A percentile compares a stretch with the other conserved stretches of the same genome.
phyloP scores from a whole-genome alignment of 352 stramenopile genomes.

The Pythium chondricola region DNA sequence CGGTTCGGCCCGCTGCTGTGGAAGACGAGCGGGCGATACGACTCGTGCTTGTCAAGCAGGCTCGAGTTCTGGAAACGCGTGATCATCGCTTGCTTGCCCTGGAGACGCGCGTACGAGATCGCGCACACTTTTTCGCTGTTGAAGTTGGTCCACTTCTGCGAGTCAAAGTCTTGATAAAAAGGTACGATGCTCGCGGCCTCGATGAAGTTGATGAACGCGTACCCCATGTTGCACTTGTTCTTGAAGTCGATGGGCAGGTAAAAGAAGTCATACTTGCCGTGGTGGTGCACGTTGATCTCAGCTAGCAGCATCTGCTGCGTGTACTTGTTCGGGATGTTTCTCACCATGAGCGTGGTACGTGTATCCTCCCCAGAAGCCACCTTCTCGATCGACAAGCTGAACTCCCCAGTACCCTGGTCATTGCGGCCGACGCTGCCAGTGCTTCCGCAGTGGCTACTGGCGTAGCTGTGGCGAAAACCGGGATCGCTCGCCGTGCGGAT shows the following conservation, averaged over 20 bases:
- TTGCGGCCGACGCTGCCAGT: constrained; percentile 39
- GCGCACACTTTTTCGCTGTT: constrained; percentile 99
- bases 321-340: constrained; percentile 99
- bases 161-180: constrained; percentile 84
- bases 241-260: constrained; percentile 99
- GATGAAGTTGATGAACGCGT: constrained; percentile 99
- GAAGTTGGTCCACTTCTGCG: constrained; percentile 95
- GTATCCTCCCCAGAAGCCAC: constrained; percentile 86
- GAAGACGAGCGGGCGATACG: constrained; percentile 91
- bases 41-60: constrained; percentile 91
- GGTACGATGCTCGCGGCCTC: constrained; percentile 66
- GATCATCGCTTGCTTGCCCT: constrained; percentile 97
- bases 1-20: constrained; percentile 64
- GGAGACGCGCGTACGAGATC: constrained; percentile 97
- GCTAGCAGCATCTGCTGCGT: constrained; percentile 98
- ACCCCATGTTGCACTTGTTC: constrained; percentile 99
- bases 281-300: constrained; percentile 93
- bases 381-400: constrained; percentile 67
- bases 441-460: constrained; percentile 22
- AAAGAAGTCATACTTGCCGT: constrained; percentile 97
- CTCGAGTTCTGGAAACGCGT: constrained; percentile 98
- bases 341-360: constrained; percentile 98
- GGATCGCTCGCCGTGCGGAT: constrained; percentile 23
- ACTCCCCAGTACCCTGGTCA: constrained; percentile 65
- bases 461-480: constrained; percentile 17